phyloP scores from a whole-genome alignment of 2,329 filamentous ascomycete species.

The Colletotrichum trifolii region DNA sequence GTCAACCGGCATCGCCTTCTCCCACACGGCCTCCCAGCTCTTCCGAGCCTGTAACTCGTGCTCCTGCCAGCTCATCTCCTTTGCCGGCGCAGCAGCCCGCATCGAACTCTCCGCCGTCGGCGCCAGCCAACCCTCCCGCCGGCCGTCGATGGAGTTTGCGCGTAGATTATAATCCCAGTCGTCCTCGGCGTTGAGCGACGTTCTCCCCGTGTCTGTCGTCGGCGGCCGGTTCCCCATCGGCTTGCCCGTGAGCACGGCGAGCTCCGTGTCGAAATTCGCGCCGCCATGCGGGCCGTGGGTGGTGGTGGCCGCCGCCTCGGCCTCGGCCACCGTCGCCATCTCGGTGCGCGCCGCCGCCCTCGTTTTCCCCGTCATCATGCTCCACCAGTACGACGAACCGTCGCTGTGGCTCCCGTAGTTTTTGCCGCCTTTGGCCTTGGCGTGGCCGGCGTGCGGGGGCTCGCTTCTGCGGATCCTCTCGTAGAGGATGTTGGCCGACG shows the following conservation, averaged over 20 bases:
- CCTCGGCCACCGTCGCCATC: not conserved
- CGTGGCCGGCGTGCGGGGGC: not conserved
- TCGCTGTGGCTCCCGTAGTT: not conserved
- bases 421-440: not conserved
- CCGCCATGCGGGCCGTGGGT: too few relatives aligned
- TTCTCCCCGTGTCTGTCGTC: not conserved
- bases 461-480: conserved; percentile 16
- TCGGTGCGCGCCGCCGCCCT: conserved; percentile 3
- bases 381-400: conserved; percentile 24
- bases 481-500: conserved; percentile 36
- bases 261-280: conserved; percentile 27
- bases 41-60: conserved; percentile 20
- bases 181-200: not conserved
- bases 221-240: not conserved
- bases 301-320: too few relatives aligned
- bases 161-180: conserved; percentile 2
- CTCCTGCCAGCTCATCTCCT: conserved; percentile 1
- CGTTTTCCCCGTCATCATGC: conserved; percentile 22
- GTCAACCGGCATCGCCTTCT: not conserved
- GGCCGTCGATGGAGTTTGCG: conserved; percentile 29
- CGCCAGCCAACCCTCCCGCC: conserved; percentile 30
- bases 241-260: conserved; percentile 20
- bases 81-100: not conserved
- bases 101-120: not conserved
- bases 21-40: conserved; percentile 26